Conservation (phyloP, 805 yeast genomes). For the Kodamaea fukazawae region DNA sequence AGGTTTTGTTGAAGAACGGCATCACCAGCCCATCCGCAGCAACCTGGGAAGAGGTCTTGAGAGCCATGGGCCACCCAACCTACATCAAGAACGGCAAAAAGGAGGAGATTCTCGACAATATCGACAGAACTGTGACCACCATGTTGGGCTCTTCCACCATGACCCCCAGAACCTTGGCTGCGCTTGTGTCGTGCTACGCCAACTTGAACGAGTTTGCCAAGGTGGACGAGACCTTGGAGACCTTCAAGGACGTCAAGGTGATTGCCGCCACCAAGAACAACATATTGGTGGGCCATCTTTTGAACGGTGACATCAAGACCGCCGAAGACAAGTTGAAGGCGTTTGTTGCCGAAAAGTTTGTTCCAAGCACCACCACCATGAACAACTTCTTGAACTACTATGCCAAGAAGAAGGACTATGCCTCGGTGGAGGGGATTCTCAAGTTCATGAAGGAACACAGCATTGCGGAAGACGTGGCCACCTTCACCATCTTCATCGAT, state of each 20-base stretch:
- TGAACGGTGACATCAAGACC: constrained; percentile 36
- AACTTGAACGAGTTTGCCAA: constrained; percentile 38
- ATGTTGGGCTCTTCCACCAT: constrained; percentile 33
- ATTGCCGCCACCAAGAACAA: constrained; percentile 43
- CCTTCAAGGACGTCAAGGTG: constrained; percentile 27
- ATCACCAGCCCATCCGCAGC: constrained; percentile 38
- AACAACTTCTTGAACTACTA: constrained; percentile 49
- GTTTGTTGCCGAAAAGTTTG: constrained; percentile 35
- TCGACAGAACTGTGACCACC: constrained; percentile 24
- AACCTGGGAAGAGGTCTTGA: constrained; percentile 60
- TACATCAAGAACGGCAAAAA: constrained; percentile 24
- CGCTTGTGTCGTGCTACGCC: constrained; percentile 45
- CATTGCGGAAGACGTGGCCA: constrained; percentile 56
- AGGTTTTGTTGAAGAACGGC: constrained; percentile 40
- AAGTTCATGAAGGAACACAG: constrained; percentile 40
- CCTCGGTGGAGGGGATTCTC: constrained; percentile 49
- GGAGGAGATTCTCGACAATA: constrained; percentile 16
- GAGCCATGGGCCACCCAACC: constrained; percentile 42
- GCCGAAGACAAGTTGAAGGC: constrained; percentile 44
- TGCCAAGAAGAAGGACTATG: constrained; percentile 38
- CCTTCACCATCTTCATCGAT: constrained; percentile 60
- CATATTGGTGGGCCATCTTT: constrained; percentile 44
- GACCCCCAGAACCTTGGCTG: constrained; percentile 47
- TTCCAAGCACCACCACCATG: constrained; percentile 49
- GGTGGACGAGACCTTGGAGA: constrained; percentile 40